Conservation (phyloP, 495 filamentous ascomycete species). For the Melanomma pulvis-pyrius region DNA sequence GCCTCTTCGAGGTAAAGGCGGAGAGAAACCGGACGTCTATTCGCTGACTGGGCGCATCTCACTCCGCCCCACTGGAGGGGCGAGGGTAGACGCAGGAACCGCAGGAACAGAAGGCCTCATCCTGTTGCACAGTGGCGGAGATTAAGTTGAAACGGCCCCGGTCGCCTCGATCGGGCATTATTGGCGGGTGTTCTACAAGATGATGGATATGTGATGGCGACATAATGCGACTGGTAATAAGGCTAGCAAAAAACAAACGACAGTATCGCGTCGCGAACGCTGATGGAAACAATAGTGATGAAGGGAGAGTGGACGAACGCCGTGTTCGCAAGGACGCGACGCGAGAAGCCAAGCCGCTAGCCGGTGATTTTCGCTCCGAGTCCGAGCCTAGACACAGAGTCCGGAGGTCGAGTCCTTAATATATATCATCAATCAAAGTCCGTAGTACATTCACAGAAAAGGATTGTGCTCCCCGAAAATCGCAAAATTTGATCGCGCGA, state of each 20-base stretch:
- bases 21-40: neutral
- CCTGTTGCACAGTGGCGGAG: constrained; percentile 4
- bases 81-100: neutral
- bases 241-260: no score
- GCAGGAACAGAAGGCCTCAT: neutral
- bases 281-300: neutral
- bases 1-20: neutral
- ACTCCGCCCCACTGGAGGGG: neutral
- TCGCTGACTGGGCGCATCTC: constrained; percentile 1
- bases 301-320: neutral
- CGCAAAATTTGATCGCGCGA: neutral
- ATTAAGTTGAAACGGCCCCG: neutral
- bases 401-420: neutral
- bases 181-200: neutral
- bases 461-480: neutral
- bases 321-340: neutral
- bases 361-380: neutral
- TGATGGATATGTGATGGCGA: neutral
- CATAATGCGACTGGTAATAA: neutral
- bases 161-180: neutral
- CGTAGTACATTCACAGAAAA: neutral
- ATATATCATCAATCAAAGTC: neutral
- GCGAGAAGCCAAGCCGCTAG: neutral
- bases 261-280: no score
- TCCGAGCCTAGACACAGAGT: neutral